Percentiles rank a stretch among this genome's conserved stretches.
phyloP scores from a whole-genome alignment of 2,329 filamentous ascomycete genomes.

The Chaetomium globosum region DNA sequence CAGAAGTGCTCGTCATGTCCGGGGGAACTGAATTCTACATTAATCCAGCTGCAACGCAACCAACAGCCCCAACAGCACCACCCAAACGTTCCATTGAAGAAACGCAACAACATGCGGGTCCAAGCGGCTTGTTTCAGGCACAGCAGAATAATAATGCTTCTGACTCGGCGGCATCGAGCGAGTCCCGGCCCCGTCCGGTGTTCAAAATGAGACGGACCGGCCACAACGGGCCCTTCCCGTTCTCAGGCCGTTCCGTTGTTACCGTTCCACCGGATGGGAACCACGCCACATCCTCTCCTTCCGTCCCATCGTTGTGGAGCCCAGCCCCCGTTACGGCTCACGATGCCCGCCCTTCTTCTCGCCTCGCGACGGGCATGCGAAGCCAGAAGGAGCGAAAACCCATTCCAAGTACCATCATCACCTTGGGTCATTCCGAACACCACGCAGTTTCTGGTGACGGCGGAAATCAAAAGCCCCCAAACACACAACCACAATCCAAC shows the following conservation, averaged over 20 bases:
- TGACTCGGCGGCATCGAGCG: conserved; percentile 8
- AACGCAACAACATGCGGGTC: not conserved
- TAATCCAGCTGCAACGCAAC: not conserved
- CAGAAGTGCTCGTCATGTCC: not conserved
- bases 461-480: not conserved
- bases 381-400: not conserved
- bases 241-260: conserved; percentile 5
- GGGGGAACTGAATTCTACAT: not conserved
- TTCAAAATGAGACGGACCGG: conserved; percentile 31
- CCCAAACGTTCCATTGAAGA: conserved; percentile 11
- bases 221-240: conserved; percentile 22
- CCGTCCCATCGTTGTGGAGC: not conserved
- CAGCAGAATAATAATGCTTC: conserved; percentile 7
- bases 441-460: no score
- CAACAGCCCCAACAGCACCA: not conserved
- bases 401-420: not conserved
- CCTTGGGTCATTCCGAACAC: not conserved
- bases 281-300: conserved; percentile 12
- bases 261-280: not conserved
- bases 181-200: conserved; percentile 19
- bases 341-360: not conserved
- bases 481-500: not conserved
- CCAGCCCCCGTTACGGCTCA: not conserved
- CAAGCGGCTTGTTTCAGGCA: not conserved
- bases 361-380: not conserved